Evolutionary conservation across 2,329 filamentous ascomycete genomes (phyloP).

Genomic region (Penicillium sp.): DNA sequence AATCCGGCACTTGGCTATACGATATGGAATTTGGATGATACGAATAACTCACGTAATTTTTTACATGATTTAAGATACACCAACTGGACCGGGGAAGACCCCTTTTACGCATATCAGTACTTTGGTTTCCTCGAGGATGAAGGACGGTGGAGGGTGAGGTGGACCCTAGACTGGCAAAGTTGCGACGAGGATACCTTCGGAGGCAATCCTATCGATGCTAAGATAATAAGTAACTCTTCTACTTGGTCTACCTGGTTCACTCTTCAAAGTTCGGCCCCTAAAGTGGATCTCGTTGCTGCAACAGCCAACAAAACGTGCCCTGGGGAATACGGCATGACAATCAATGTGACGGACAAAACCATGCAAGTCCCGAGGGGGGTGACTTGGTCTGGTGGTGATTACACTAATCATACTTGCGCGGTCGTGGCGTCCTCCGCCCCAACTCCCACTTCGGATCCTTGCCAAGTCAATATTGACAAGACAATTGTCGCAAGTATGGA

Average conservation of each 20-base stretch:
- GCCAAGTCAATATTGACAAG: constrained; percentile 10
- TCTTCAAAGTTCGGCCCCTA: constrained; percentile 1
- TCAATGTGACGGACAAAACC: constrained; percentile 13
- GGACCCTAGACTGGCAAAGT: constrained; percentile 8
- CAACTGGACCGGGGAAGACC: constrained; percentile 12
- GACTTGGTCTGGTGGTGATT: constrained; percentile 6
- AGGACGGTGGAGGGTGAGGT: constrained; percentile 5
- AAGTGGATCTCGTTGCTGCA: constrained; percentile 14
- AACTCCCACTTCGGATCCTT: constrained; percentile 7
- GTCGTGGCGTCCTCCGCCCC: constrained; percentile 9
- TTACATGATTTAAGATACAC: constrained; percentile 5
- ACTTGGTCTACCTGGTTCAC: constrained; percentile 6
- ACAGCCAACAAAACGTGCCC: constrained; percentile 13
- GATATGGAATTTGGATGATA: constrained; percentile 4
- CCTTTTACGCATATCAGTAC: constrained; percentile 8
- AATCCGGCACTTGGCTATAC: constrained; percentile 8
- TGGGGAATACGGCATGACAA: constrained; percentile 3
- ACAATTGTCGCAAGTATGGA: constrained; percentile 9
- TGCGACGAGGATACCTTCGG: constrained; percentile 11
- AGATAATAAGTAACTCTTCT: constrained; percentile 1
- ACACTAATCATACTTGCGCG: constrained; percentile 8
- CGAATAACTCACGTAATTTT: background rate
- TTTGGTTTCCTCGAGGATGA: background rate
- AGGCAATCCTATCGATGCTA: background rate
- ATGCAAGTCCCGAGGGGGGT: constrained; percentile 5